These are phyloP conservation scores for Picochlorum sp. DNA, from an alignment of 139 green algal species.

Conservation along the genomic window DNA sequence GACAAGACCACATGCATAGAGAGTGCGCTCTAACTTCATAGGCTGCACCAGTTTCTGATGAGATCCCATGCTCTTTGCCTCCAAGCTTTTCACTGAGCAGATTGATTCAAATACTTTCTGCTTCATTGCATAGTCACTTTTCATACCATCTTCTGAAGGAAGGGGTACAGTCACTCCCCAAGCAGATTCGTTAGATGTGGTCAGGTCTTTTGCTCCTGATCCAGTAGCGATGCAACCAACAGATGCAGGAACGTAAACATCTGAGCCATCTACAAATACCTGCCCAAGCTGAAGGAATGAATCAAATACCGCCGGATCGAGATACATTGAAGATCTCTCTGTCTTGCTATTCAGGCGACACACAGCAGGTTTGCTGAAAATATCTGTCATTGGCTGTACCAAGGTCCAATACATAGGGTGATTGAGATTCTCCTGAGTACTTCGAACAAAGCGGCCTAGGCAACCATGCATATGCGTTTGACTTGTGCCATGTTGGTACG, in stretches of 20 bases:
- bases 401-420: no score
- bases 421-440: no score
- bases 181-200: background rate
- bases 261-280: constrained; percentile 17
- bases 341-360: constrained; percentile 3
- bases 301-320: constrained; percentile 35
- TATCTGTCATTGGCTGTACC: no score
- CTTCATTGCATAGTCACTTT: constrained; percentile 43
- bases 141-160: constrained; percentile 1
- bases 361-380: constrained; percentile 11
- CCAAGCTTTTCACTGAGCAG: constrained; percentile 20
- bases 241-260: constrained; percentile 46
- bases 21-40: background rate
- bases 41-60: background rate
- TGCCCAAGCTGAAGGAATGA: constrained; percentile 44
- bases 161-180: constrained; percentile 7
- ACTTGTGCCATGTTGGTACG: no score
- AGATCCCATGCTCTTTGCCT: constrained; percentile 30
- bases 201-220: background rate
- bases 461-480: no score
- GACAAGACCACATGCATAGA: background rate
- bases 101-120: background rate
- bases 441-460: no score
- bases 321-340: constrained; percentile 20
- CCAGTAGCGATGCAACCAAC: constrained; percentile 22